These are phyloP conservation scores for Claviceps fusiformis DNA, from an alignment of 2,329 filamentous ascomycete genomes.

Conservation along the genomic window DNA sequence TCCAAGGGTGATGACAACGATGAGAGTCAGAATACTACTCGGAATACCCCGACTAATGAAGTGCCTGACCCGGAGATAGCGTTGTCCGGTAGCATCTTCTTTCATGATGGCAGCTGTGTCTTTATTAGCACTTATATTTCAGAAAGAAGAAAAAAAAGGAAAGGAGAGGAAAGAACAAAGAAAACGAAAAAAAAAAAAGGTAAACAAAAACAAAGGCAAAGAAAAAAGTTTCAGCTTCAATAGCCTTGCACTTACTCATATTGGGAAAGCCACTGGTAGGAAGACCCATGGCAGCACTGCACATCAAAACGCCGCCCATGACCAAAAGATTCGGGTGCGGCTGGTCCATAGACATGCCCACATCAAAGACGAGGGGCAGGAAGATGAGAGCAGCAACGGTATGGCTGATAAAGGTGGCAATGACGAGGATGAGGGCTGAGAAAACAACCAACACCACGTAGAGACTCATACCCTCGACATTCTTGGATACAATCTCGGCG, in stretches of 20 bases:
- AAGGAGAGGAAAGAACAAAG: too few relatives aligned
- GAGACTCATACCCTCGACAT: constrained; percentile 64
- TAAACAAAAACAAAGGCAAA: too few relatives aligned
- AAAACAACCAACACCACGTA: constrained; percentile 85
- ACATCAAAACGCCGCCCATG: constrained; percentile 93
- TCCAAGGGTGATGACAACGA: constrained; percentile 74
- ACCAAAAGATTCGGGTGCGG: constrained; percentile 90
- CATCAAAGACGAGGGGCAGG: constrained; percentile 74
- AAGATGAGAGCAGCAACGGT: constrained; percentile 94
- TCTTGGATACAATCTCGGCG: constrained; percentile 58
- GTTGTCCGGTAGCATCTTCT: constrained; percentile 84
- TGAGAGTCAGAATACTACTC: constrained; percentile 66
- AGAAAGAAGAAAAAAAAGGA: too few relatives aligned
- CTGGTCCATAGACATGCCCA: constrained; percentile 72
- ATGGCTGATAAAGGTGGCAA: constrained; percentile 95
- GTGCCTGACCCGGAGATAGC: constrained; percentile 84
- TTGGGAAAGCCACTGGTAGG: constrained; percentile 96
- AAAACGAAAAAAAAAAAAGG: too few relatives aligned
- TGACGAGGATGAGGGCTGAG: constrained; percentile 68
- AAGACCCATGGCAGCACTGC: constrained; percentile 87
- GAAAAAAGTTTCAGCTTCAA: not conserved
- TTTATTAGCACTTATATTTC: constrained; percentile 9
- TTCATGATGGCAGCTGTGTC: constrained; percentile 89
- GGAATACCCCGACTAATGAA: constrained; percentile 92
- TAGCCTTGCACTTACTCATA: constrained; percentile 66